Conservation (phyloP, 2,329 filamentous ascomycete genomes). For the Calonectria leucothoes region DNA sequence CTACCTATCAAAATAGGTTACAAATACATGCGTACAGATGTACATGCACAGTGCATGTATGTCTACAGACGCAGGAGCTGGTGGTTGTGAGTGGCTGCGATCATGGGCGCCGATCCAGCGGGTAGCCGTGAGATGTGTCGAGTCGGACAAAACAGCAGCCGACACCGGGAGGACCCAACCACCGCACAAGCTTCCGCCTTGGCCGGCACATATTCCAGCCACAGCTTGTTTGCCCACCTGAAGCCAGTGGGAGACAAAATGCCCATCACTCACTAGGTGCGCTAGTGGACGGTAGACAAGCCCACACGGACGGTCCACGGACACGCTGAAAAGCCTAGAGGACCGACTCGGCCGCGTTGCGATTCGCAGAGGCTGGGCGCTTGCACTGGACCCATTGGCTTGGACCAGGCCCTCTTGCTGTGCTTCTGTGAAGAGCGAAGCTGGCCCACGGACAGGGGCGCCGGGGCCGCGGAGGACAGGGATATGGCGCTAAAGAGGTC, state of each 20-base stretch:
- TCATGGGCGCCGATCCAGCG: background rate
- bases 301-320: constrained; percentile 4
- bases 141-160: constrained; percentile 22
- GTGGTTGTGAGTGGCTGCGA: background rate
- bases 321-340: background rate
- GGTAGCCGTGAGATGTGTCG: background rate
- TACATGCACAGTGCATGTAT: background rate
- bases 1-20: too few relatives aligned
- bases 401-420: background rate
- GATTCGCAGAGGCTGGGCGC: constrained; percentile 6
- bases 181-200: background rate
- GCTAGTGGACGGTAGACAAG: background rate
- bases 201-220: background rate
- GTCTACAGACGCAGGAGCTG: background rate
- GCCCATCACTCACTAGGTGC: constrained; percentile 1
- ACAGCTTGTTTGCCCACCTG: background rate
- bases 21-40: too few relatives aligned
- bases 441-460: constrained; percentile 34
- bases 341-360: background rate
- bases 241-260: background rate
- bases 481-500: constrained; percentile 30
- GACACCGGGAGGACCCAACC: background rate
- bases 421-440: background rate
- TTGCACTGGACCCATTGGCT: background rate
- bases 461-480: constrained; percentile 31